phyloP scores from a whole-genome alignment of 495 filamentous ascomycete genomes.

The Niebla homalea region DNA sequence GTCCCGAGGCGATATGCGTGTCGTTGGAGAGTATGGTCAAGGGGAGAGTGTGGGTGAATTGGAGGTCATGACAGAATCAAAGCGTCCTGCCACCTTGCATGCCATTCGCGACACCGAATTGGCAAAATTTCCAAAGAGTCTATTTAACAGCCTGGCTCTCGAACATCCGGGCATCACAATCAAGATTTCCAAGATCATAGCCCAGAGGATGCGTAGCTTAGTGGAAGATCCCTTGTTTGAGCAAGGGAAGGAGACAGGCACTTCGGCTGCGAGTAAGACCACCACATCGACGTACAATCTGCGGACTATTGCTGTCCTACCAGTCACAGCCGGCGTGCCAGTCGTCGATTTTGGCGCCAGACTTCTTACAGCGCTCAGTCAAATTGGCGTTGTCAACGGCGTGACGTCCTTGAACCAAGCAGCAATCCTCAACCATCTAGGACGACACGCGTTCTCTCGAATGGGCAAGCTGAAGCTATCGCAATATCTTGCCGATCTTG shows the following conservation, averaged over 20 bases:
- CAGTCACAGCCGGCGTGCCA: slow-evolving; percentile 81
- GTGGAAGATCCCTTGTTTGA: slow-evolving; percentile 69
- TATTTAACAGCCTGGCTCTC: slow-evolving; percentile 94
- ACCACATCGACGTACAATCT: slow-evolving; percentile 82
- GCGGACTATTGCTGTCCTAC: slow-evolving; percentile 81
- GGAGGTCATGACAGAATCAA: slow-evolving; percentile 91
- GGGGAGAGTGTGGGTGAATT: slow-evolving; percentile 95
- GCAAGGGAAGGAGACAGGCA: slow-evolving; percentile 35
- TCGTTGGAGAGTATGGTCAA: slow-evolving; percentile 87
- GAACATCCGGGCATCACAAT: slow-evolving; percentile 98
- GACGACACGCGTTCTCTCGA: slow-evolving; percentile 86
- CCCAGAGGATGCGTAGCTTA: slow-evolving; percentile 79
- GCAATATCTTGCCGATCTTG: slow-evolving; percentile 90
- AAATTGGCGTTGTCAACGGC: slow-evolving; percentile 78
- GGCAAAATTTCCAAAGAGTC: slow-evolving; percentile 85
- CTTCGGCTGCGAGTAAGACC: slow-evolving; percentile 47
- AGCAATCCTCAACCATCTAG: slow-evolving; percentile 85
- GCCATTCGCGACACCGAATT: slow-evolving; percentile 94
- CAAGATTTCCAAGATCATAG: slow-evolving; percentile 97
- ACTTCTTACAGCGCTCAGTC: slow-evolving; percentile 72
- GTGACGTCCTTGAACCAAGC: slow-evolving; percentile 89
- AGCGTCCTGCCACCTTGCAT: slow-evolving; percentile 75
- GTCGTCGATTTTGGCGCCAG: slow-evolving; percentile 89
- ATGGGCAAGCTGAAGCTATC: slow-evolving; percentile 96
- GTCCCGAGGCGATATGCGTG: slow-evolving; percentile 67